Evolutionary conservation across 2,329 filamentous ascomycete species (phyloP), one percentile per base, ranked within the genome.

Genomic region (Beauveria caledonica): DNA sequence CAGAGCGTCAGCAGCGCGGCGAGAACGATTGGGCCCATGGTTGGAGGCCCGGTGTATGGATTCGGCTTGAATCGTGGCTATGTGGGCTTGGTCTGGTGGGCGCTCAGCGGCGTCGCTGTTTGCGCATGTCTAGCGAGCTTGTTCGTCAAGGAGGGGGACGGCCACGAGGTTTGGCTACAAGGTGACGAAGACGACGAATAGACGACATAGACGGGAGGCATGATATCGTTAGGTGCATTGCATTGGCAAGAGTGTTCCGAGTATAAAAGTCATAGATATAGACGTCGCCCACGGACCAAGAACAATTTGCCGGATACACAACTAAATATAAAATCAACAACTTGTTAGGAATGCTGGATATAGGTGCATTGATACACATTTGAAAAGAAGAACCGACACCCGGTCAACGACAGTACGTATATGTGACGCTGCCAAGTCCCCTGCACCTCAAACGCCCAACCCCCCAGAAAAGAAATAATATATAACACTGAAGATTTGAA

Each of bases 101-200:
- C 74, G 0, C 68, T 86, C 45, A 77, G 76, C 11, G 70, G 72
- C 3, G 73, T 85, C 8, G 82, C 82, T 0, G 63, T 81, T 0
- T 71, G 74, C 23, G 81, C 79, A 0, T 69, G 78, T 19, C 62
- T 81, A 5, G 78, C 80, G 5, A 86, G 81, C 58, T 77, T 79
- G 65, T 78, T 80, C 62, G 80, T 87, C 9, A 74, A 72, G 56
- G 85, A 88, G 64, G 85, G 85, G 0, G 75, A 85, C 66, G 86
- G 86, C 0, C 84, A 87, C 68, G 85, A 87, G 69, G 82, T 88
- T 50, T 77, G 84, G 76, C 68, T 88, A 2, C 82, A 86, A 29
- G 85, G 84, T 0, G 85, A 87, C 63, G 78, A 82, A 29, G 80
- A 80, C 36, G 68, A 70, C 21, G 64, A 68, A 21, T 48, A 68